Percentiles rank a stretch among this genome's conserved stretches.
Conservation (phyloP, 768 basidiomycete species). For the Rhizopogon vesiculosus region DNA sequence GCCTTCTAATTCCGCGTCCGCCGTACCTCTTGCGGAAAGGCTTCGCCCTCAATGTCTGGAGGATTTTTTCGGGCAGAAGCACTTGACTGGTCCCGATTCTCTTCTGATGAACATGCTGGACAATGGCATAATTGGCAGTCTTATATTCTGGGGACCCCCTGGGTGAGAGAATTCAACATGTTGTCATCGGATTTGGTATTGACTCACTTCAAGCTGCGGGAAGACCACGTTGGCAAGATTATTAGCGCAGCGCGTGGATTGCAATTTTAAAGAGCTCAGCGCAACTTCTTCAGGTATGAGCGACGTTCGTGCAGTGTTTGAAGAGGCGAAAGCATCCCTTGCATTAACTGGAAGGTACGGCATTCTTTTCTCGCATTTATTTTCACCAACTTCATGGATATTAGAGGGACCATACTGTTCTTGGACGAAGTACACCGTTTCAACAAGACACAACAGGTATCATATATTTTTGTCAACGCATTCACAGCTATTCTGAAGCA, state of each 20-base stretch:
- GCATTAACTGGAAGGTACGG: conserved; percentile 58
- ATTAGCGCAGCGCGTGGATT: conserved; percentile 53
- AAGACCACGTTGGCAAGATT: conserved; percentile 77
- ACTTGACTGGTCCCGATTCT: conserved; percentile 54
- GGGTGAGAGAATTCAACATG: conserved; percentile 36
- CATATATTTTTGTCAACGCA: neutral
- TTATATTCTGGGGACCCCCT: conserved; percentile 75
- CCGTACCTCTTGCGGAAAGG: conserved; percentile 65
- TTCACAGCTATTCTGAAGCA: conserved; percentile 7
- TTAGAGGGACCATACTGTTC: conserved; percentile 69
- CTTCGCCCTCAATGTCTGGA: conserved; percentile 60
- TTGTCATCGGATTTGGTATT: neutral
- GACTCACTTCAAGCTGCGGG: conserved; percentile 42
- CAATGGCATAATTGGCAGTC: conserved; percentile 49
- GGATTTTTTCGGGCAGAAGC: conserved; percentile 70
- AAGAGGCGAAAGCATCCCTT: conserved; percentile 67
- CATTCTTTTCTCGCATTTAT: neutral
- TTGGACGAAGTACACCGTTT: conserved; percentile 85
- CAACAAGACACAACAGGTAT: conserved; percentile 64
- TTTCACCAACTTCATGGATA: conserved; percentile 1
- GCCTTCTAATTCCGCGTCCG: conserved; percentile 21
- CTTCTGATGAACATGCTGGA: conserved; percentile 50
- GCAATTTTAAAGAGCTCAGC: conserved; percentile 70
- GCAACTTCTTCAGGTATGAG: conserved; percentile 66
- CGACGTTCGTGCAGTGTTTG: conserved; percentile 69